These are phyloP conservation scores for Dictyostelium brefeldianum DNA, from an alignment of 78 protist species.

Conservation along the genomic window DNA sequence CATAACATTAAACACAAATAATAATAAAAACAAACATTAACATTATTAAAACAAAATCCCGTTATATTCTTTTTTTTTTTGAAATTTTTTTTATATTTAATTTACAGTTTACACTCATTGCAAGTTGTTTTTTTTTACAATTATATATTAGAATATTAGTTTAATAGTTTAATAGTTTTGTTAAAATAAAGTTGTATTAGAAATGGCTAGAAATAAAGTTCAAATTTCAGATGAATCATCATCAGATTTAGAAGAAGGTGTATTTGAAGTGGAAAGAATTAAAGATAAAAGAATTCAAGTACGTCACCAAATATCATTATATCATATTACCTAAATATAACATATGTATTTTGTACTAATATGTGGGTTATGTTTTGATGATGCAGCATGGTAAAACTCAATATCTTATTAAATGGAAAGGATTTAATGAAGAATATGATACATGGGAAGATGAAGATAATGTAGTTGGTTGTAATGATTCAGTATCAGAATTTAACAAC, in stretches of 20 bases:
- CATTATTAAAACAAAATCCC: no score
- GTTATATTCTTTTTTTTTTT: no score
- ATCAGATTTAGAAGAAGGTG: not conserved
- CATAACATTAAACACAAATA: no score
- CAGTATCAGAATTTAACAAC: not conserved
- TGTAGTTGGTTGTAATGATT: not conserved
- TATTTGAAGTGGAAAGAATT: conserved; percentile 21
- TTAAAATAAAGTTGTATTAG: no score
- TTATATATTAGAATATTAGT: no score
- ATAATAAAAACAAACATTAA: no score
- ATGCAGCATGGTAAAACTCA: not conserved
- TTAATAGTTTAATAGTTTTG: no score
- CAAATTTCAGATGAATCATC: not conserved
- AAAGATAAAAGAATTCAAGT: conserved; percentile 6
- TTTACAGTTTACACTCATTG: no score
- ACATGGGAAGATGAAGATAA: conserved; percentile 34
- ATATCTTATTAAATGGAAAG: conserved; percentile 15
- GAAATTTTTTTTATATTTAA: no score
- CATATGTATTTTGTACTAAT: not conserved
- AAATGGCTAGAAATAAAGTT: no score
- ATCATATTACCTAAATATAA: not conserved
- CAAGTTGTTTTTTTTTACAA: no score
- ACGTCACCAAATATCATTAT: not conserved
- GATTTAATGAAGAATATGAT: not conserved
- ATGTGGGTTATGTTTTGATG: not conserved